Base-by-base conservation (phyloP, 768 basidiomycete species). In the Pleurotus giganteus region DNA sequence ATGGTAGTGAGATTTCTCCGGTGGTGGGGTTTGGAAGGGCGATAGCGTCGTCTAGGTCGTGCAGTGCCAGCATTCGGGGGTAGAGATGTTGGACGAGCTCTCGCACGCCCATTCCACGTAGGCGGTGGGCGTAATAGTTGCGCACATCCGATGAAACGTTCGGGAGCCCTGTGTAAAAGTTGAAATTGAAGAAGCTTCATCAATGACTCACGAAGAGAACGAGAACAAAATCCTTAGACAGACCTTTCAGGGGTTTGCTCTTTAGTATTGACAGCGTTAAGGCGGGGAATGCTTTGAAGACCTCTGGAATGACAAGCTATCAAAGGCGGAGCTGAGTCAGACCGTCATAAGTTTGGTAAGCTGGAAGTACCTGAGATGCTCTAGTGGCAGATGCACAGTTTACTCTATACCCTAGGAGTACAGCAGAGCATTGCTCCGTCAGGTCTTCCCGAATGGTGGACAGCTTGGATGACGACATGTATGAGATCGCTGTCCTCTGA, bases 71-170 rank as follows among this genome's bases (percentile, higher is more conserved):
- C 57, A 98, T 73, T 19, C 85, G 82, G 4, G 97, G 97, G 69
- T 98, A 98, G 12, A 98, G 79, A 59, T 90, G 77, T 55, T 85
- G 84, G 66, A 96, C 82, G 8, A 88, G 79, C 32, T 74, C 73
- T 15, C 88, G 83, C 8, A 89, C 83, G 50, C 83, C 75, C 75
- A 87, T 82, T 0, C 84, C 82, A 58, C 84, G 79, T 45, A 97
- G 76, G 60, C 83, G 81, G 59, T 94, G 89, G 47, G 86, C 85
- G 63, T 88, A 81, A 64, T 87, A 89, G 60, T 94, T 92, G 49
- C 97, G 88, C 9, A 95, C 93, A 63, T 98, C 97, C n/a, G 94
- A 88, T 4, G 89, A 86, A 46, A 99, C 94, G 61, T 83, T 86
- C 13, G 90, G 85, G 43, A 85, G 94, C 95, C 63, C 21, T 51